These are phyloP conservation scores for Trichoderma endophyticum DNA, from an alignment of 2,329 filamentous ascomycete genomes.

Conservation along the genomic window DNA sequence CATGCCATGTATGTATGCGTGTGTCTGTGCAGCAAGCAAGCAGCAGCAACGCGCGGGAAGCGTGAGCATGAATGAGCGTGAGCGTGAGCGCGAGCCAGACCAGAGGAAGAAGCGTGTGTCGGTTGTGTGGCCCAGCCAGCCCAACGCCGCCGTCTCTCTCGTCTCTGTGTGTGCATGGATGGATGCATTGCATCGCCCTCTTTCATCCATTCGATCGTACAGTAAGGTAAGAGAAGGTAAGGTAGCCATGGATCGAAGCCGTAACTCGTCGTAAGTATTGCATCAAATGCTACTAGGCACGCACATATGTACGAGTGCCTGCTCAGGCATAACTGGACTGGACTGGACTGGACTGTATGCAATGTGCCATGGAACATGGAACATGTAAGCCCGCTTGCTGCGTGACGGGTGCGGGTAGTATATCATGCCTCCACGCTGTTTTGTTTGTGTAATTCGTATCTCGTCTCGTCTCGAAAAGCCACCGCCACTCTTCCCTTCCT, in stretches of 20 bases:
- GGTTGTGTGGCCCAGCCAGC: neutral
- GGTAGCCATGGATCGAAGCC: neutral
- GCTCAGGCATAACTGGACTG: neutral
- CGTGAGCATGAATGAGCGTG: neutral
- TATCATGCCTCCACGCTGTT: slow-evolving; percentile 13
- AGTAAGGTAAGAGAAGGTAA: neutral
- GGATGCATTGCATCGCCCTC: neutral
- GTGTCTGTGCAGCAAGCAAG: neutral
- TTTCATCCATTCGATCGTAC: neutral
- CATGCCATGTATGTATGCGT: slow-evolving; percentile 12
- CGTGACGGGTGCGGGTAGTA: neutral
- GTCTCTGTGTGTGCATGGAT: neutral
- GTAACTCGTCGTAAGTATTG: neutral
- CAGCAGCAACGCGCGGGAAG: neutral
- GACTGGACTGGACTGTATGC: neutral
- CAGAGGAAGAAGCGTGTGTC: too few relatives aligned
- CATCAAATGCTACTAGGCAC: neutral
- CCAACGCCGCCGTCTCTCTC: neutral
- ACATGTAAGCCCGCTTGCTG: slow-evolving; percentile 2
- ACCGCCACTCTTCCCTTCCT: slow-evolving; percentile 11
- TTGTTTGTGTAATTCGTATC: slow-evolving; percentile 15
- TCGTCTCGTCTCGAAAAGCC: slow-evolving; percentile 11
- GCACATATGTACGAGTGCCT: neutral
- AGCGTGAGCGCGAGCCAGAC: neutral
- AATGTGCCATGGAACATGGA: neutral